A percentile compares a stretch with the other conserved stretches of the same genome.
phyloP scores from a whole-genome alignment of 257 asterid species.

The Phtheirospermum japonicum region DNA sequence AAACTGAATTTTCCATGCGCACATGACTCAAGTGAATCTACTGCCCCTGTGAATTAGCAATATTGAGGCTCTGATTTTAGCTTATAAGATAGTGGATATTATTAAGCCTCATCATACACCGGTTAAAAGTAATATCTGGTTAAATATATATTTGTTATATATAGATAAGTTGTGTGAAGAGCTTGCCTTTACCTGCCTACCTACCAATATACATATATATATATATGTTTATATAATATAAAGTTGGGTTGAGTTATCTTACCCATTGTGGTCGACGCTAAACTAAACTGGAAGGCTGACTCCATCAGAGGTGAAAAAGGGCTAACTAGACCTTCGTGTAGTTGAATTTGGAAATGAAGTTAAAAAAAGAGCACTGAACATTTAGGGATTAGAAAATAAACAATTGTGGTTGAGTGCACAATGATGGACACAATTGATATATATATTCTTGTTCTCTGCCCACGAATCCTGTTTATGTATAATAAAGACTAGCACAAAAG shows the following conservation, averaged over 20 bases:
- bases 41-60: neutral
- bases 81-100: neutral
- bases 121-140: neutral
- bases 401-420: neutral
- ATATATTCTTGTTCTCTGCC: neutral
- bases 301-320: neutral
- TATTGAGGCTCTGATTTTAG: neutral
- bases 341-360: neutral
- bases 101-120: neutral
- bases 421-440: neutral
- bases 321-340: neutral
- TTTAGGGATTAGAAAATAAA: neutral
- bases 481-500: neutral
- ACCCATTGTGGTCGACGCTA: neutral
- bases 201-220: no score
- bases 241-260: neutral
- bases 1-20: neutral
- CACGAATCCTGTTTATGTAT: neutral
- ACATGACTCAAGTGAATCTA: neutral
- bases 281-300: no score
- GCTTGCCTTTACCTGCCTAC: no score
- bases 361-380: neutral
- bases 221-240: no score
- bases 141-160: no score
- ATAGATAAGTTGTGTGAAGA: neutral